Evolutionary conservation across 768 basidiomycete species (phyloP).

Genomic region (Gelatoporia subvermispora): DNA sequence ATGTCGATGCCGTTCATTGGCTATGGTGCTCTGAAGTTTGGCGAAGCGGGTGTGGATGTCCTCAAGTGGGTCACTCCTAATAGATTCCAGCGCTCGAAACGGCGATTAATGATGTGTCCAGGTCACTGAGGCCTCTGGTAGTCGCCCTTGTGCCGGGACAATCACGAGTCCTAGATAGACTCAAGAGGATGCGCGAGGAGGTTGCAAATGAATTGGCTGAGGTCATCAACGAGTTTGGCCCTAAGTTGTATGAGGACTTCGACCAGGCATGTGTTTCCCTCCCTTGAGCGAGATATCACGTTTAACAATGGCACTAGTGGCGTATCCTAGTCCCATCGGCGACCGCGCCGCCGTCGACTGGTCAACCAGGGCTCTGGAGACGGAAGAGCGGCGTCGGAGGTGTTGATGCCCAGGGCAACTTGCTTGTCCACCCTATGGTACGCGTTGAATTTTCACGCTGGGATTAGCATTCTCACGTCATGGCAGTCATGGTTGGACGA

Average conservation of each 20-base stretch:
- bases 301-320: slow-evolving; percentile 37
- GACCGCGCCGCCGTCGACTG: slow-evolving; percentile 75
- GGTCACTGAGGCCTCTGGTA: slow-evolving; percentile 86
- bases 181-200: slow-evolving; percentile 67
- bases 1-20: slow-evolving; percentile 81
- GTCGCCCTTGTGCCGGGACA: slow-evolving; percentile 88
- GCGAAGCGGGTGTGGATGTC: slow-evolving; percentile 96
- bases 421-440: slow-evolving; percentile 84
- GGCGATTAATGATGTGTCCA: slow-evolving; percentile 25
- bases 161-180: slow-evolving; percentile 68
- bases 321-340: slow-evolving; percentile 83
- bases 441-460: slow-evolving; percentile 19
- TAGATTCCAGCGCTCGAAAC: not conserved
- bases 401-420: slow-evolving; percentile 80
- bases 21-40: slow-evolving; percentile 92
- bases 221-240: slow-evolving; percentile 84
- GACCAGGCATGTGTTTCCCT: slow-evolving; percentile 49
- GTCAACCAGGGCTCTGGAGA: slow-evolving; percentile 69
- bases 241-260: slow-evolving; percentile 83
- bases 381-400: slow-evolving; percentile 78
- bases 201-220: slow-evolving; percentile 83
- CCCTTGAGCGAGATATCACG: not conserved
- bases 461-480: slow-evolving; percentile 9
- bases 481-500: slow-evolving; percentile 83
- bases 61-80: slow-evolving; percentile 62